Conservation (phyloP, 345 rosid genomes). For the Euclidium syriacum region DNA sequence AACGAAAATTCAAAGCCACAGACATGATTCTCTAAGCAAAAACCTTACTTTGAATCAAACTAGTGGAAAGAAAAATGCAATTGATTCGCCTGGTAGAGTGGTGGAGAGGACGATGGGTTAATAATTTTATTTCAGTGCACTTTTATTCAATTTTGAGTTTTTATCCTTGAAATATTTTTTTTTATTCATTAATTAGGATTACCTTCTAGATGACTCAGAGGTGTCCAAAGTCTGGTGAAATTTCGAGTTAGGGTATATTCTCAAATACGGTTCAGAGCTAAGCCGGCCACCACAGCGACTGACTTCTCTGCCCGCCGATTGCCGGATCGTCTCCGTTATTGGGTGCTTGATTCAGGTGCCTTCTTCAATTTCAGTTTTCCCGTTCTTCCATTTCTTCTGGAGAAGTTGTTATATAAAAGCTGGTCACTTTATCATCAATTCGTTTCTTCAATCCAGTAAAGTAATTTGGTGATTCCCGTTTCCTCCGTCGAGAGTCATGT, state of each 20-base stretch:
- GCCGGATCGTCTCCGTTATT: constrained; percentile 9
- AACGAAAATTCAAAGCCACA: not conserved
- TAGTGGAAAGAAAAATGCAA: not conserved
- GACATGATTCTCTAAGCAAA: not conserved
- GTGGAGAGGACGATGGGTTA: constrained; percentile 3
- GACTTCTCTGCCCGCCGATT: constrained; percentile 12
- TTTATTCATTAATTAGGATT: not conserved
- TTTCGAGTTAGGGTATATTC: constrained; percentile 8
- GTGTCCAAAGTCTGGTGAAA: not conserved
- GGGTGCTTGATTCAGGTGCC: not conserved
- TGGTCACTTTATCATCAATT: not conserved
- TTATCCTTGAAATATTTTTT: not conserved
- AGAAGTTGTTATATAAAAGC: not conserved
- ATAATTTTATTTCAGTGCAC: too few species aligned
- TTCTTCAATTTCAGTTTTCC: not conserved
- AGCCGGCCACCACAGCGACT: constrained; percentile 23
- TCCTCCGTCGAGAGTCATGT: not conserved
- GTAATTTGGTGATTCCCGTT: not conserved
- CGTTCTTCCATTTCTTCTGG: not conserved
- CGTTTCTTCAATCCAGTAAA: not conserved
- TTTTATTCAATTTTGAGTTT: not conserved
- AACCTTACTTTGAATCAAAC: not conserved
- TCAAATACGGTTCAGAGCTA: not conserved
- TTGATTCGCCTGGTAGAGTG: constrained; percentile 15
- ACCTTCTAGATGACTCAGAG: not conserved